A percentile compares a stretch with the other conserved stretches of the same genome.
phyloP scores from a whole-genome alignment of 805 yeast genomes.

The Ogataea pini region DNA sequence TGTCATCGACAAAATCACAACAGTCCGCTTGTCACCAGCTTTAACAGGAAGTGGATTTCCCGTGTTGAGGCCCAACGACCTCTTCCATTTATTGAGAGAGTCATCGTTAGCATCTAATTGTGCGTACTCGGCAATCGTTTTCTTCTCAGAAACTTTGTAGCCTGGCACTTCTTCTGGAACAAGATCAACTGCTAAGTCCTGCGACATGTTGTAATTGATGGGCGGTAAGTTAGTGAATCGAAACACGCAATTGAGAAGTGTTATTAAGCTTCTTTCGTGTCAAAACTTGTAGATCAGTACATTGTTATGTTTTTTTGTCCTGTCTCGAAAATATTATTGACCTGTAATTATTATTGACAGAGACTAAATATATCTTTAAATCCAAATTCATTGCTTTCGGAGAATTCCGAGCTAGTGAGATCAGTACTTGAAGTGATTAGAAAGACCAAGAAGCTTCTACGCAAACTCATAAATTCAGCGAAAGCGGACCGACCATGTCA shows the following conservation, averaged over 20 bases:
- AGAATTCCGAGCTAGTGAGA: not conserved
- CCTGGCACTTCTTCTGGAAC: conserved; percentile 64
- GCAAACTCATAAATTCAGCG: not conserved
- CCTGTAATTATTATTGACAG: conserved; percentile 1
- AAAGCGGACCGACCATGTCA: not conserved
- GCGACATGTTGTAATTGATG: not conserved
- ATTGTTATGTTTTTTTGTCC: not conserved
- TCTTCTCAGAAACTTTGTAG: conserved; percentile 66
- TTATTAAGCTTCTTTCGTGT: not conserved
- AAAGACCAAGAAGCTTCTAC: not conserved
- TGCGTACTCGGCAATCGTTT: conserved; percentile 80
- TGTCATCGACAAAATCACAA: conserved; percentile 77
- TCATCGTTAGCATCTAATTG: conserved; percentile 88
- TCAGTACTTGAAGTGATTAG: not conserved
- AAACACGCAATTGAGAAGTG: not conserved
- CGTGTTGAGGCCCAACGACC: conserved; percentile 72
- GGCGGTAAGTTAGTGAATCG: not conserved
- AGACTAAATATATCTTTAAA: too few species aligned
- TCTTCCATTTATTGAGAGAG: conserved; percentile 88
- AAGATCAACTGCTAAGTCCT: conserved; percentile 48
- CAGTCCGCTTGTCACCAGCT: conserved; percentile 72
- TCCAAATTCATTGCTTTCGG: conserved; percentile 1
- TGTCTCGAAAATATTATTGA: not conserved
- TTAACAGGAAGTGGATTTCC: conserved; percentile 61
- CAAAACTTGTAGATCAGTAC: not conserved